Conservation (phyloP, 2,329 filamentous ascomycete species). For the Metarhizium album region DNA sequence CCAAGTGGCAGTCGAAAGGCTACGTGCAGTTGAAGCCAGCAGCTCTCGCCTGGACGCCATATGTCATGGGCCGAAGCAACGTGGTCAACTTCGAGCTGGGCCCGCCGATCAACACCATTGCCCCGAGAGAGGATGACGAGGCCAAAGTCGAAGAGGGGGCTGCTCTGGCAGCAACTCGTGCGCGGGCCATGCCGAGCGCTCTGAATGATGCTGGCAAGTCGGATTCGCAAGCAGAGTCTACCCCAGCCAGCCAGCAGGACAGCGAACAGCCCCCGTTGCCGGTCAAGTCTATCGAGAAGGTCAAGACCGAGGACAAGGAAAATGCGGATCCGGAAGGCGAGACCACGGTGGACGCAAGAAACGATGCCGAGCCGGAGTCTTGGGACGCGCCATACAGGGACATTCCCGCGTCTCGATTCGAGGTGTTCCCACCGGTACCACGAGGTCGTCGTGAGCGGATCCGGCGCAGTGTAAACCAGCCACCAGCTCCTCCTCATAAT, state of each 20-base stretch:
- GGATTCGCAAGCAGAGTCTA: slow-evolving; percentile 4
- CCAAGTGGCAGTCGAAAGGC: slow-evolving; percentile 79
- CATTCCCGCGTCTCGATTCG: slow-evolving; percentile 63
- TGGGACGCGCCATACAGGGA: slow-evolving; percentile 40
- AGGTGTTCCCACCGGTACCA: slow-evolving; percentile 61
- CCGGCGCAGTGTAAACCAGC: slow-evolving; percentile 30
- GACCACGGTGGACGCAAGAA: slow-evolving; percentile 16
- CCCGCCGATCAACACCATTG: slow-evolving; percentile 73
- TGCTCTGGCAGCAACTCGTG: not conserved
- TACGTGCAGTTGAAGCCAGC: slow-evolving; percentile 77
- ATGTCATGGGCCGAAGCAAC: slow-evolving; percentile 85
- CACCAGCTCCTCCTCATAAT: slow-evolving; percentile 21
- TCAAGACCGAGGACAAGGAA: slow-evolving; percentile 22
- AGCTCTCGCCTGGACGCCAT: slow-evolving; percentile 87
- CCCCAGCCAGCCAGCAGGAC: slow-evolving; percentile 4
- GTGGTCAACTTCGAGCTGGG: slow-evolving; percentile 74
- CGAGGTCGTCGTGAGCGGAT: slow-evolving; percentile 37
- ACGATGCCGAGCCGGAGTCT: slow-evolving; percentile 15
- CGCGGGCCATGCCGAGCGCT: slow-evolving; percentile 11
- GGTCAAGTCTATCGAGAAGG: slow-evolving; percentile 20
- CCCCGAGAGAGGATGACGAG: slow-evolving; percentile 69
- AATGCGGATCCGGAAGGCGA: slow-evolving; percentile 15
- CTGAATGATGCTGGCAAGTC: slow-evolving; percentile 14
- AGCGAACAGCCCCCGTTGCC: slow-evolving; percentile 13
- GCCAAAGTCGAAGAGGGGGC: slow-evolving; percentile 25